A percentile compares a stretch with the other conserved stretches of the same genome.
phyloP scores from a whole-genome alignment of 352 stramenopile genomes.

The Globisporangium parvum region DNA sequence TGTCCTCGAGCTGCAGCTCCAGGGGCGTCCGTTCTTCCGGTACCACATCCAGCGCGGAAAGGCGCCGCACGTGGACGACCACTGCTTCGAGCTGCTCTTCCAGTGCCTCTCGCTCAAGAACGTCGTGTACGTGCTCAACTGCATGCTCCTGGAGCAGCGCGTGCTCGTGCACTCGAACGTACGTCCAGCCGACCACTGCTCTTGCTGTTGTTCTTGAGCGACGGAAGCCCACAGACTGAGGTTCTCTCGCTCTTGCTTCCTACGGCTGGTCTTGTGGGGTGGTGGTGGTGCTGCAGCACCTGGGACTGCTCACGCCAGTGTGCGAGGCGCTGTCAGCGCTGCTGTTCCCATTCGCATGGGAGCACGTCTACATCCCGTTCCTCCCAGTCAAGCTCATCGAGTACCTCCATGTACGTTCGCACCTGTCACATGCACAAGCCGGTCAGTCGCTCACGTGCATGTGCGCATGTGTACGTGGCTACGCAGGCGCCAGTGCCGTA shows the following conservation, averaged over 20 bases:
- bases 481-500: slow-evolving; percentile 72
- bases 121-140: slow-evolving; percentile 78
- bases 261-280: too few relatives aligned
- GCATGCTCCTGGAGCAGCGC: slow-evolving; percentile 78
- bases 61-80: slow-evolving; percentile 57
- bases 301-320: slow-evolving; percentile 63
- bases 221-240: too few relatives aligned
- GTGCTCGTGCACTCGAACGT: slow-evolving; percentile 79
- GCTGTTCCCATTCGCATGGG: slow-evolving; percentile 80
- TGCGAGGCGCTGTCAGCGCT: slow-evolving; percentile 75
- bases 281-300: slow-evolving; percentile 26
- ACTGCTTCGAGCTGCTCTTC: slow-evolving; percentile 78
- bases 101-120: slow-evolving; percentile 76
- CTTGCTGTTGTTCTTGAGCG: not conserved
- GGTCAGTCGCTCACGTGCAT: too few relatives aligned
- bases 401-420: slow-evolving; percentile 54
- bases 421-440: not conserved
- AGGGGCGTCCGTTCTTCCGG: slow-evolving; percentile 34
- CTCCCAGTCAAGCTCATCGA: slow-evolving; percentile 78
- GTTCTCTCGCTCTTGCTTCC: too few relatives aligned
- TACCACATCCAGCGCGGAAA: slow-evolving; percentile 64
- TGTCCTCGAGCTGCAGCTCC: slow-evolving; percentile 30
- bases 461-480: not conserved
- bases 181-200: slow-evolving; percentile 11
- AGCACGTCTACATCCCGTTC: slow-evolving; percentile 85